phyloP scores from a whole-genome alignment of 2,329 filamentous ascomycete genomes.

The Ophiostoma perfectum region DNA sequence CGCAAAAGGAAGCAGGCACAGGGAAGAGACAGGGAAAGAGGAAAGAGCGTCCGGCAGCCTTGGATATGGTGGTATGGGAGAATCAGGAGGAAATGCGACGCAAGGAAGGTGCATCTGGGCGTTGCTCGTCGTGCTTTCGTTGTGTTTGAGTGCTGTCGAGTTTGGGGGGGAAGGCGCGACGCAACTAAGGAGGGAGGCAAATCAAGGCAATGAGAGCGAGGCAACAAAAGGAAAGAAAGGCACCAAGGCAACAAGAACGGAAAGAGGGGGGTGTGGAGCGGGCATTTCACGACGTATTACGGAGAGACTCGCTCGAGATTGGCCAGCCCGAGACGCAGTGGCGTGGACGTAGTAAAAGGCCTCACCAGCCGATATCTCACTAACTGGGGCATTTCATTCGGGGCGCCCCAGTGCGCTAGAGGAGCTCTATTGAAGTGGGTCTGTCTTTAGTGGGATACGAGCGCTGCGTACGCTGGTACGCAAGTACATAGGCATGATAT shows the following conservation, averaged over 20 bases:
- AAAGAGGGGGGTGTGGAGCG: slow-evolving; percentile 1
- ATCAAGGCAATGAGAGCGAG: not conserved
- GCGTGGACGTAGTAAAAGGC: not conserved
- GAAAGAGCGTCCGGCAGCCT: too few species aligned
- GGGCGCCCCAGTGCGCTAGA: not conserved
- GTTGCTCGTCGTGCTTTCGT: too few species aligned
- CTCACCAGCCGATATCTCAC: not conserved
- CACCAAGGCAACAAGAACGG: not conserved
- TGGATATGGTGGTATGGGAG: too few species aligned
- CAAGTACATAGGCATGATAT: too few species aligned
- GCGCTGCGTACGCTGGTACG: not conserved
- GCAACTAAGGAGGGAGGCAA: not conserved
- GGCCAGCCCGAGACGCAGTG: not conserved
- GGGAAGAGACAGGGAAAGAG: too few species aligned
- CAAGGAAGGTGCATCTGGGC: not conserved
- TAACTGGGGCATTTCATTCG: not conserved
- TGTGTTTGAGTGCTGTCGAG: too few species aligned
- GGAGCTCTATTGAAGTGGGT: slow-evolving; percentile 7
- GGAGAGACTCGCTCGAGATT: slow-evolving; percentile 1
- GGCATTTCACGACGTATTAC: not conserved
- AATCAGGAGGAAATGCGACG: slow-evolving; percentile 1
- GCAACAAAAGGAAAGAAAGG: not conserved
- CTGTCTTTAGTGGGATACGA: not conserved
- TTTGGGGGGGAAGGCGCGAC: too few species aligned
- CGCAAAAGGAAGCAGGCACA: not conserved